These are phyloP conservation scores for Ceratobasidium sp. DNA, from an alignment of 1,284 basidiomycete genomes.

Conservation along the genomic window DNA sequence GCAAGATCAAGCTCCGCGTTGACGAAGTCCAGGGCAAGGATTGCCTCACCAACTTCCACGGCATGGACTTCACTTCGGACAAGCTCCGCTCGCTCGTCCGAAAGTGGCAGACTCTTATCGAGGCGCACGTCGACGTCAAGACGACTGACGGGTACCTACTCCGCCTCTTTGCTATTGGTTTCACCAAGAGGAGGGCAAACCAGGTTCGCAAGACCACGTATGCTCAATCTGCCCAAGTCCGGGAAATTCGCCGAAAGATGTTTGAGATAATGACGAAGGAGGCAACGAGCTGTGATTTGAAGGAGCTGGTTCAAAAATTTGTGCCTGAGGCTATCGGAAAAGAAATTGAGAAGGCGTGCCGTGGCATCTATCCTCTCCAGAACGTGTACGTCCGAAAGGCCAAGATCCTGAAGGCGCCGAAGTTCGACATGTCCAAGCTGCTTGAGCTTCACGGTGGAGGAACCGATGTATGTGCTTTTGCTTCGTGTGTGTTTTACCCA, in stretches of 20 bases:
- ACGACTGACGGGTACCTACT: constrained; percentile 99
- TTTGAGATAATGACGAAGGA: constrained; percentile 99
- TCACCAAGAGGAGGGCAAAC: constrained; percentile 96
- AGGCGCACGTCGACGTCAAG: constrained; percentile 98
- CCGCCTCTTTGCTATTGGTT: constrained; percentile 98
- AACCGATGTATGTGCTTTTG: constrained; percentile 72
- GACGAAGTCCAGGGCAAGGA: constrained; percentile 99
- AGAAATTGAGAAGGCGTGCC: constrained; percentile 98
- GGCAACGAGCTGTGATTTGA: constrained; percentile 93
- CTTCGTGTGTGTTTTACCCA: constrained; percentile 26
- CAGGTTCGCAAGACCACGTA: constrained; percentile 99
- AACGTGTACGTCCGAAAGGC: constrained; percentile 99
- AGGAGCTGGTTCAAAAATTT: constrained; percentile 98
- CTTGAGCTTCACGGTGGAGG: constrained; percentile 96
- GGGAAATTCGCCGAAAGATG: constrained; percentile 99
- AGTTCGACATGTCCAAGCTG: constrained; percentile 94
- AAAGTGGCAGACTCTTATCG: constrained; percentile 99
- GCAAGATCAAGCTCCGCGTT: constrained; percentile 98
- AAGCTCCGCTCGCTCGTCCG: constrained; percentile 99
- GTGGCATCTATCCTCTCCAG: constrained; percentile 97
- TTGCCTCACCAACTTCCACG: constrained; percentile 99
- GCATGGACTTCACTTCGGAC: constrained; percentile 99
- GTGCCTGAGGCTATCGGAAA: constrained; percentile 98
- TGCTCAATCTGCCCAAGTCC: constrained; percentile 93
- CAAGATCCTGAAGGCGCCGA: constrained; percentile 97